Base-by-base conservation (phyloP, 305 asterid genomes). In the Fraxinus greggii region DNA sequence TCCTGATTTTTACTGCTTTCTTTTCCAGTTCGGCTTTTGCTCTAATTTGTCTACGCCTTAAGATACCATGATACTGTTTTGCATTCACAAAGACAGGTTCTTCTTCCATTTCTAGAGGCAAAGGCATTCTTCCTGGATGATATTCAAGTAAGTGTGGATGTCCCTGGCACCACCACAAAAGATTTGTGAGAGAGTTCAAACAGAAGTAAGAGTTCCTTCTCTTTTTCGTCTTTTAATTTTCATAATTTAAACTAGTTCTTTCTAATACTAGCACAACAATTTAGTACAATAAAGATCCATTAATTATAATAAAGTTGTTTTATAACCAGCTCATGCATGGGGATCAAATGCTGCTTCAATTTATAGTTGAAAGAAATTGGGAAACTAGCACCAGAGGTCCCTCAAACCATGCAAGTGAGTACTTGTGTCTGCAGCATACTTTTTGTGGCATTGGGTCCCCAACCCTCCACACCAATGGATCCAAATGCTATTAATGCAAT, bases 51-150 rank as follows among this genome's bases (percentile, higher is more conserved):
- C 97, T 86, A 84, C 97, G 90, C 87, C 97, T 90, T 79, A 93
- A 81, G 82, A 93, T 93, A 63, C 97, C 95, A 80, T 89, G 93
- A 79, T 93, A 93, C 83, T 93, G 96, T 83, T 93, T 93, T 28
- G 97, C 94, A 82, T 92, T 92, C 85, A 93, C 97, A 76, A 88
- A 93, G 54, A 93, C 95, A 56, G 97, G 97, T 78, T 91, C 97
- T 83, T 91, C 97, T 86, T 92, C 94, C 97, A 92, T 92, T 77
- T 89, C 92, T 78, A 90, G 90, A 81, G 93, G 97, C 89, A 93
- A 86, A 56, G 95, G 94, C 97, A 93, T 90, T 87, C 97, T 89
- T 72, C 88, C 86, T 76, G 90, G 91, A 82, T 89, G 92, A 80
- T 88, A 84, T 79, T 94, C 94, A 65, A 89, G 82, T 84, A 90